Base-by-base conservation (phyloP, 768 basidiomycete species). In the Mycena polygramma region DNA sequence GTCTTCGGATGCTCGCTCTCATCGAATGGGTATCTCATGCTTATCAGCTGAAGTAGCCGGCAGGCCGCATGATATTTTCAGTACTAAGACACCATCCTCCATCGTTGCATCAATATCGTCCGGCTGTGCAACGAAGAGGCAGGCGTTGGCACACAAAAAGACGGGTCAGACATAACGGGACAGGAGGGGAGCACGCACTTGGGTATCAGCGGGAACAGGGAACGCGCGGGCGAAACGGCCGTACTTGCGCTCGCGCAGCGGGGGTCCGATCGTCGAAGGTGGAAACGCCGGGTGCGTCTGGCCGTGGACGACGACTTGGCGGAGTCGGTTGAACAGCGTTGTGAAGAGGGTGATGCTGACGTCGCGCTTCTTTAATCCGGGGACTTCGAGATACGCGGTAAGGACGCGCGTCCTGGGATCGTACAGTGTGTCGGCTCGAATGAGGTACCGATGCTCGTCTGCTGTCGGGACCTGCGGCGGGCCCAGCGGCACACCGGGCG, bases 361-460 rank as follows among this genome's bases (percentile, higher is more conserved):
- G 74, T 92, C 89, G 71, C 79, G 78, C 70, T 83, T 87, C 75
- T 85, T 86, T 76, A 92, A 82, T 52, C 92, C 92, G 6, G 92
- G 92, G 36, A 93, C 81, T 79, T 93, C 92, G 75, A 92, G 86
- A 81, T 88, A 83, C 61, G 88, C 89, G 66, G 84, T 85, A 74
- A 92, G 80, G 41, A 83, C 76, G 76, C 84, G 83, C 57, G 84
- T 86, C 45, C 83, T 81, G 46, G 77, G 73, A 75, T 90, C 85
- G 81, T 88, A 91, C 75, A 87, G 83, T 55, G 90, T 79, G 79
- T 93, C 92, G 39, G 89, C 82, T 73, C 90, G 88, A 69, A 91
- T 88, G 71, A 82, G 75, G 75, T 85, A 84, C 35, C 79, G 80
- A n/a, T 75, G 68, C 54, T 64, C 72, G 58, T 66, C 57, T 41